phyloP scores from a whole-genome alignment of 768 basidiomycete genomes.

The Punctularia strigosozonata region DNA sequence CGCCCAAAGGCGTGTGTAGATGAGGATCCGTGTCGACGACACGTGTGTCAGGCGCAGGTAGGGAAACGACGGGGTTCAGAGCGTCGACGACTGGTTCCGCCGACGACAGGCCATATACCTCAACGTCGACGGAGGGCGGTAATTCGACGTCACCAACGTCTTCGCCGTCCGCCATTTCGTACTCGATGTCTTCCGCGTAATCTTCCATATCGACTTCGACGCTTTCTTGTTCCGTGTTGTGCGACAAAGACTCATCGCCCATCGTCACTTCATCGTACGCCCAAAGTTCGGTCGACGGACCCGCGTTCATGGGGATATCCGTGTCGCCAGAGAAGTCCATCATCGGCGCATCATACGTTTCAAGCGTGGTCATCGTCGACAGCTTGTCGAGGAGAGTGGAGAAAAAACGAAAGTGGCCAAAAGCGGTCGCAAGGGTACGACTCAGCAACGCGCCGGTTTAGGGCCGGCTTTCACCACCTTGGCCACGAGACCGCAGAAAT shows the following conservation, averaged over 20 bases:
- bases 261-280: conserved; percentile 41
- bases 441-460: too few species aligned
- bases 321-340: conserved; percentile 42
- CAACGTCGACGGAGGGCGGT: conserved; percentile 32
- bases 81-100: too few species aligned
- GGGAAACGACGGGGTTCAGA: too few species aligned
- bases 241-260: conserved; percentile 38
- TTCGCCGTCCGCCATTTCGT: conserved; percentile 38
- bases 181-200: conserved; percentile 38
- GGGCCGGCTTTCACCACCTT: too few species aligned
- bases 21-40: too few species aligned
- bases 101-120: conserved; percentile 35
- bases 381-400: too few species aligned
- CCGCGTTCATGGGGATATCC: conserved; percentile 47
- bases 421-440: too few species aligned
- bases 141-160: conserved; percentile 22
- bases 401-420: too few species aligned
- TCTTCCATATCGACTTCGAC: conserved; percentile 63
- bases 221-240: conserved; percentile 23
- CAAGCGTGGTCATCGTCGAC: conserved; percentile 17
- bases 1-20: too few species aligned
- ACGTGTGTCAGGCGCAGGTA: too few species aligned
- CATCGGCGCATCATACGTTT: conserved; percentile 54
- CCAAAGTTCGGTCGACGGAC: conserved; percentile 33
- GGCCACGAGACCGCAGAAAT: too few species aligned